Conservation (phyloP, 495 filamentous ascomycete species). For the Alectoria sarmentosa region DNA sequence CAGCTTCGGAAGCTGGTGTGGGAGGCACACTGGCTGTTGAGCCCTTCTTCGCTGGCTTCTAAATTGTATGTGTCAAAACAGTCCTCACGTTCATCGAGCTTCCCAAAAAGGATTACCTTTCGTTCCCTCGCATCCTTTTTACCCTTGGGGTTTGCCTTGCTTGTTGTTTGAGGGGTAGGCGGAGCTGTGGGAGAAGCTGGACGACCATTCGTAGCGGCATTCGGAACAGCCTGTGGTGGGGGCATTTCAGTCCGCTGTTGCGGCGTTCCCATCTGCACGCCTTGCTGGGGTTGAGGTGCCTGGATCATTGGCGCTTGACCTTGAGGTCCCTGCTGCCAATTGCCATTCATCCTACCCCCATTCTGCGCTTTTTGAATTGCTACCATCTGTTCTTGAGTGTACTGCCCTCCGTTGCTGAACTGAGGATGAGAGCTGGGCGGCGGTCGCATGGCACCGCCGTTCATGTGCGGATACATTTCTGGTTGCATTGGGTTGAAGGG, state of each 20-base stretch:
- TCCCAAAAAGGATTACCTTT: constrained; percentile 58
- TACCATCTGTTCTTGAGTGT: constrained; percentile 50
- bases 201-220: constrained; percentile 52
- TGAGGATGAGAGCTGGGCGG: constrained; percentile 79
- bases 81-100: not conserved
- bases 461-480: constrained; percentile 56
- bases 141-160: constrained; percentile 70
- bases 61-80: constrained; percentile 20
- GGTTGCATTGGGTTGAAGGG: constrained; percentile 61
- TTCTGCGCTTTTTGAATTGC: constrained; percentile 35
- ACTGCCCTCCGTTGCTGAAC: constrained; percentile 52
- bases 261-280: constrained; percentile 62
- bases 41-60: constrained; percentile 64
- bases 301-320: constrained; percentile 55
- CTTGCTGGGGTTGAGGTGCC: constrained; percentile 52
- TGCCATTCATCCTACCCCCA: constrained; percentile 42
- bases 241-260: constrained; percentile 75
- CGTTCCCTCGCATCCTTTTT: constrained; percentile 73
- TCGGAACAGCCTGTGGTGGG: constrained; percentile 75
- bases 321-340: constrained; percentile 55
- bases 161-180: constrained; percentile 73
- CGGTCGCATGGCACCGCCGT: constrained; percentile 68
- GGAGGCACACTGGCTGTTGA: constrained; percentile 56
- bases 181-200: constrained; percentile 75
- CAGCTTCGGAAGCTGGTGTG: constrained; percentile 69